These are phyloP conservation scores for Kwoniella mangroviensis DNA, from an alignment of 768 basidiomycete species.

Conservation along the genomic window DNA sequence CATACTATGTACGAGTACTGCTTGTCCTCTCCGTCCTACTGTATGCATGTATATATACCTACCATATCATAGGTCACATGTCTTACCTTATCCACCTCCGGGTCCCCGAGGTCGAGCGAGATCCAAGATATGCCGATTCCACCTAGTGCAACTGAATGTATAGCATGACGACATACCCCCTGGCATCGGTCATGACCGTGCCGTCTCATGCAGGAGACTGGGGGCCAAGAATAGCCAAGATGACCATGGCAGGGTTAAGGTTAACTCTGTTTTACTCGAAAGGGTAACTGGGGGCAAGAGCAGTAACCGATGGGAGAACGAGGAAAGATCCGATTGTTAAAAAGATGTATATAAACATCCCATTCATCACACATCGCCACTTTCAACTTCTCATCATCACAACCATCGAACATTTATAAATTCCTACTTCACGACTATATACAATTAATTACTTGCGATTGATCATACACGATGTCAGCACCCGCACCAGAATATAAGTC, in stretches of 20 bases:
- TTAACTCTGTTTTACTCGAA: neutral
- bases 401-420: neutral
- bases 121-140: neutral
- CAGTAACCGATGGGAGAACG: neutral
- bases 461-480: slow-evolving; percentile 35
- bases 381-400: neutral
- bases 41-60: no score
- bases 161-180: slow-evolving; percentile 5
- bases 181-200: slow-evolving; percentile 2
- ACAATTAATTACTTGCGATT: no score
- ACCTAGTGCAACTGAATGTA: neutral
- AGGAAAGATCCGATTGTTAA: neutral
- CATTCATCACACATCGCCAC: slow-evolving; percentile 11
- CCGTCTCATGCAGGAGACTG: neutral
- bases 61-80: no score
- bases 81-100: no score
- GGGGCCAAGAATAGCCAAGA: slow-evolving; percentile 15
- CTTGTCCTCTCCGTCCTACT: no score
- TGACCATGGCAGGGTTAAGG: neutral
- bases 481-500: slow-evolving; percentile 38
- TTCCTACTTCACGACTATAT: neutral
- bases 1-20: no score
- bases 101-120: neutral
- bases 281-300: neutral
- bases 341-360: neutral